Percentiles rank a stretch among this genome's conserved stretches.
Conservation (phyloP, 78 protist species). For the Planoprotostelium fungivorum region DNA sequence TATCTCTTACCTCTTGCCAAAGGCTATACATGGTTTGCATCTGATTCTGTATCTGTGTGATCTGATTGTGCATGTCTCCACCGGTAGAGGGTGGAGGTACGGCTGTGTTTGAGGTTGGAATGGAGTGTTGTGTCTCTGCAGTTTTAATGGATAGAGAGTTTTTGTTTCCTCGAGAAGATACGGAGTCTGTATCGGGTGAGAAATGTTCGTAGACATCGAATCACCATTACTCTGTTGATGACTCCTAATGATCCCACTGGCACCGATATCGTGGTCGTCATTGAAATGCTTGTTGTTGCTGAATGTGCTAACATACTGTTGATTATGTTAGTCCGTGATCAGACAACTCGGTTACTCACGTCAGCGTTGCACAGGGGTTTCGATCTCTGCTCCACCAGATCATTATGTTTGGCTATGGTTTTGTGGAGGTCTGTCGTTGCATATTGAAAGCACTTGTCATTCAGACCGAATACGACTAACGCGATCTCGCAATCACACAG, state of each 20-base stretch:
- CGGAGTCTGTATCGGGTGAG: too few relatives aligned
- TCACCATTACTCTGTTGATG: too few relatives aligned
- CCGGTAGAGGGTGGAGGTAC: too few relatives aligned
- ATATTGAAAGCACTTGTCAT: slow-evolving; percentile 56
- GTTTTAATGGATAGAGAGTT: too few relatives aligned
- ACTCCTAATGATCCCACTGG: background rate
- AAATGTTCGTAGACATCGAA: too few relatives aligned
- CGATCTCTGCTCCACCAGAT: background rate
- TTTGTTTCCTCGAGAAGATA: too few relatives aligned
- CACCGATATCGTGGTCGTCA: background rate
- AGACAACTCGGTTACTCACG: background rate
- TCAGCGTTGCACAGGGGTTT: background rate
- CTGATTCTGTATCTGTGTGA: background rate
- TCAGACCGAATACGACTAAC: slow-evolving; percentile 50
- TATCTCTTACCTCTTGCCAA: too few relatives aligned
- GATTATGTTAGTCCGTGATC: background rate
- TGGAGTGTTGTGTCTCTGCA: too few relatives aligned
- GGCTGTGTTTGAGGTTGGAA: too few relatives aligned
- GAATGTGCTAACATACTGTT: background rate
- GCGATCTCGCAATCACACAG: slow-evolving; percentile 71
- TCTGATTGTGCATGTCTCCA: background rate
- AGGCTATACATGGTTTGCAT: background rate
- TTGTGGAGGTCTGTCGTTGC: slow-evolving; percentile 14
- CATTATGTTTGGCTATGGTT: background rate
- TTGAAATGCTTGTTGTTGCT: background rate